Conservation (phyloP, 257 asterid genomes). For the Penstemon eatonii region DNA sequence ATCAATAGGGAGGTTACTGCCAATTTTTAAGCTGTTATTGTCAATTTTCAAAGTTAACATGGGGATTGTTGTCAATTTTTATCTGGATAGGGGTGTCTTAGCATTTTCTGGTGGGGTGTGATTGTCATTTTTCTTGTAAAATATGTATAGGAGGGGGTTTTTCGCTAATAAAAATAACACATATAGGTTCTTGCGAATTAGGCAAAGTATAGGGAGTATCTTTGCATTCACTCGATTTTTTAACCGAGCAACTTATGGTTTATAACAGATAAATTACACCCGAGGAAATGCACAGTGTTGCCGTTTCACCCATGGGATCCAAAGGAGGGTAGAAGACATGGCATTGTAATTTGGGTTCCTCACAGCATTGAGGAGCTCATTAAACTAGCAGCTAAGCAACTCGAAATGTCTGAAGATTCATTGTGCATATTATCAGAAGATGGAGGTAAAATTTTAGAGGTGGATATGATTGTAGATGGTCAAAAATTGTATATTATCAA, state of each 20-base stretch:
- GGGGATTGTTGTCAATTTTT: no score
- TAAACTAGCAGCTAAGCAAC: constrained; percentile 46
- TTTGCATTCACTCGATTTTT: background rate
- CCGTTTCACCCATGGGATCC: constrained; percentile 79
- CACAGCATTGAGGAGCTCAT: constrained; percentile 62
- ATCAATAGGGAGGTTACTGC: no score
- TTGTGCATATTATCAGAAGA: constrained; percentile 71
- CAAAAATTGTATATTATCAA: constrained; percentile 58
- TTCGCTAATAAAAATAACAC: no score
- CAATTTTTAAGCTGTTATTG: no score
- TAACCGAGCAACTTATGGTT: background rate
- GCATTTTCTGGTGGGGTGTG: no score
- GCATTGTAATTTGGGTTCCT: constrained; percentile 82
- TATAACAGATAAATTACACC: constrained; percentile 45
- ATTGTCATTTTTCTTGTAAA: no score
- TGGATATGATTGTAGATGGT: constrained; percentile 64
- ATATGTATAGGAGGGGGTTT: no score
- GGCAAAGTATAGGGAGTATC: no score
- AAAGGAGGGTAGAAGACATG: constrained; percentile 50
- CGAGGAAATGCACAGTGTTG: constrained; percentile 73
- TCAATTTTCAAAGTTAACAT: no score
- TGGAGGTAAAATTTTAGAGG: constrained; percentile 73
- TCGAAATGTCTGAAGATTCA: constrained; percentile 37
- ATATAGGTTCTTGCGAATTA: no score
- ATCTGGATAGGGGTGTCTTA: no score